phyloP scores from a whole-genome alignment of 78 protist species.

The Tieghemostelium lacteum region DNA sequence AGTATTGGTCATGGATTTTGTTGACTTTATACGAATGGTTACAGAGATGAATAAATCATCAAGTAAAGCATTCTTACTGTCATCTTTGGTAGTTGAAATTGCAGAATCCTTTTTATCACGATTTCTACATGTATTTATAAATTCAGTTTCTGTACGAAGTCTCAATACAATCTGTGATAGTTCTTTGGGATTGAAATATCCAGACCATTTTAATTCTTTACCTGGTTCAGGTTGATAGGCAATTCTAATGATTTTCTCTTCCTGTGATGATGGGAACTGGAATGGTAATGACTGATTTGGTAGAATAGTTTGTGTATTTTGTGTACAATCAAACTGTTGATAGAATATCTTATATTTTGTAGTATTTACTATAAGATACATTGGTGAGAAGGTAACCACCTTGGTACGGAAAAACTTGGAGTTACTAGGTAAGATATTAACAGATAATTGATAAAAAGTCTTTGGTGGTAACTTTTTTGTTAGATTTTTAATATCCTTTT shows the following conservation, averaged over 20 bases:
- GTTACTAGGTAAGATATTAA: conserved; percentile 48
- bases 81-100: not conserved
- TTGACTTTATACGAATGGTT: conserved; percentile 51
- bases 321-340: conserved; percentile 60
- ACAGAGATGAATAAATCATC: conserved; percentile 26
- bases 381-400: conserved; percentile 64
- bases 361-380: conserved; percentile 41
- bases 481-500: conserved; percentile 37
- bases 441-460: conserved; percentile 27
- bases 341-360: conserved; percentile 8
- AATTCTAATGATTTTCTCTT: conserved; percentile 39
- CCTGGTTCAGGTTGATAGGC: not conserved
- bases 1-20: conserved; percentile 42
- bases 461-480: conserved; percentile 22
- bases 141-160: conserved; percentile 21
- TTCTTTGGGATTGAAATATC: conserved; percentile 53
- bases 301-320: conserved; percentile 21
- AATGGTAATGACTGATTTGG: conserved; percentile 64
- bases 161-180: conserved; percentile 34
- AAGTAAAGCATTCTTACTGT: not conserved
- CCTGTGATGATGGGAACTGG: conserved; percentile 38
- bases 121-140: not conserved
- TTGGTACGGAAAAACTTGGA: conserved; percentile 35
- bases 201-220: conserved; percentile 40
- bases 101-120: conserved; percentile 40